These are phyloP conservation scores for Colletotrichum sp. DNA, from an alignment of 2,329 filamentous ascomycete species.

Conservation along the genomic window DNA sequence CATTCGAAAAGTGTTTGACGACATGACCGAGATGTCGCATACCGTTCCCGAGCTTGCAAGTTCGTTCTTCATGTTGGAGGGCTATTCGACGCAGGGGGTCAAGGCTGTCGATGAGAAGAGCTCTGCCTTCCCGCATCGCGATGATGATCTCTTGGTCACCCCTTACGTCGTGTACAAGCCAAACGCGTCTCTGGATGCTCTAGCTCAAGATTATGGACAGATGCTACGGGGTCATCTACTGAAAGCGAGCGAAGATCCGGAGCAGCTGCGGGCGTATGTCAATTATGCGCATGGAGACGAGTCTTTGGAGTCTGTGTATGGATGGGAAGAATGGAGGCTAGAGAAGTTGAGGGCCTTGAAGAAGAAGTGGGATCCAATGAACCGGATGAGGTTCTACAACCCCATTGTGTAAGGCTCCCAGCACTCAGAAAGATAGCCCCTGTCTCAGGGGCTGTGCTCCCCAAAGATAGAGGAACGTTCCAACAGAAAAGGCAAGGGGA, in stretches of 20 bases:
- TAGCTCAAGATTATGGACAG: constrained; percentile 34
- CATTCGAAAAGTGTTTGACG: constrained; percentile 28
- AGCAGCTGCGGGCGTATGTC: constrained; percentile 29
- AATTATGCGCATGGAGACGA: constrained; percentile 38
- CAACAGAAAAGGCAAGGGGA: not conserved
- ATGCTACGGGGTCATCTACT: constrained; percentile 25
- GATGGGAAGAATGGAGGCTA: constrained; percentile 26
- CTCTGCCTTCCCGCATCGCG: constrained; percentile 43
- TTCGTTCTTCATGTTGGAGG: constrained; percentile 18
- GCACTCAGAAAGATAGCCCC: not conserved
- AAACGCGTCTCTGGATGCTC: constrained; percentile 26
- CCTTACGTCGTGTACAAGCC: constrained; percentile 31
- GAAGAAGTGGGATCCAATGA: constrained; percentile 28
- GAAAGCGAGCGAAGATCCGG: constrained; percentile 24
- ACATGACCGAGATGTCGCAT: constrained; percentile 37
- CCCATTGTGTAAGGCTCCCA: constrained; percentile 18
- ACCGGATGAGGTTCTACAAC: constrained; percentile 28
- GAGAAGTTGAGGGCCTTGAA: constrained; percentile 27
- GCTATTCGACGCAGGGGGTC: constrained; percentile 32
- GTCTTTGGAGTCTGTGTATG: constrained; percentile 25
- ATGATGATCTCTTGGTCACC: constrained; percentile 33
- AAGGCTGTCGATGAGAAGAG: constrained; percentile 32
- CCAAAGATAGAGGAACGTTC: not conserved
- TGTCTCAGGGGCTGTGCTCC: not conserved
- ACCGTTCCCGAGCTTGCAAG: constrained; percentile 29